Base-by-base conservation (phyloP, 441 rosid genomes). In the Biscutella auriculata region DNA sequence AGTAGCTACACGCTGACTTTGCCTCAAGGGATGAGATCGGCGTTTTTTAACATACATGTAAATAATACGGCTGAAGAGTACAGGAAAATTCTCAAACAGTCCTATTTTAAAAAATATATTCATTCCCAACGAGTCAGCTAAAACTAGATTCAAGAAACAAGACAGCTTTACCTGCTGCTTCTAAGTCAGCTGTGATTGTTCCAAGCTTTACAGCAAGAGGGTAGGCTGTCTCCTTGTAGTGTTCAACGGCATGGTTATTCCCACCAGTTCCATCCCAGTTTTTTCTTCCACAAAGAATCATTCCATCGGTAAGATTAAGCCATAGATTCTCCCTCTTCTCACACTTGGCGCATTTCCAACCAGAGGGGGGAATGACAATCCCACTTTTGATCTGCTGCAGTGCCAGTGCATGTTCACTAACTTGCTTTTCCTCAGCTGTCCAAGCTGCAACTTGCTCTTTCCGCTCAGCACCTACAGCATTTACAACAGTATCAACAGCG, bases 251-350 rank as follows among this genome's bases (percentile, higher is more conserved):
- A 76, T 93, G 99, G 70, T 93, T 76, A 73, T 93, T 93, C 50
- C 96, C 99, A 46, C 96, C 99, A 73, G 79, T 87, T 65, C 95
- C 97, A 77, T 87, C 97, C 97, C 97, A 93, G 72, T 85, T 89
- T 69, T 55, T 87, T 69, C 97, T 75, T 49, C 99, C 97, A 62
- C 97, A 93, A 17, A 89, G 94, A 62, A 87, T 87, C 88, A 74
- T 79, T 59, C 97, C 99, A 73, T 93, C 97, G 19, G 95, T 83
- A 69, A 93, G 86, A 82, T 93, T 89, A 63, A 93, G 68, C 97
- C 99, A 93, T 14, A 93, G 84, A 71, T 93, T 93, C 21, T 93
- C 89, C 41, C 44, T 83, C 75, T 93, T 83, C 47, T 93, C 97
- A 72, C 97, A 93, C 75, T 85, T 93, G 0, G 74, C 48, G 69